A percentile compares a stretch with the other conserved stretches of the same genome.
phyloP scores from a whole-genome alignment of 1,284 basidiomycete genomes.

The Trametes sp. region DNA sequence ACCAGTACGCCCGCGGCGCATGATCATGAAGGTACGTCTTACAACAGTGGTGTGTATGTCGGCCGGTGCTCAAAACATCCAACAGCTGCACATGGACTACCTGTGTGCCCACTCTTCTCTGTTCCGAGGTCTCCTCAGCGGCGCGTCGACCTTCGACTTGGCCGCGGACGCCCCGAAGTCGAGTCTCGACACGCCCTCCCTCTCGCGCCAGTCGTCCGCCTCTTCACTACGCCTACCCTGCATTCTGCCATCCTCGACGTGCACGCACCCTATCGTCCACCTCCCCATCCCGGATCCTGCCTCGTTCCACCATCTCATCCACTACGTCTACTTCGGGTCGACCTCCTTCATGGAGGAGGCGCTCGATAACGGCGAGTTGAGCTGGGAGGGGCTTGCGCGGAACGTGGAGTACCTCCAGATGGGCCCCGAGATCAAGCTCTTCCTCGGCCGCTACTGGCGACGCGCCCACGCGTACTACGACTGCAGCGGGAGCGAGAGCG shows the following conservation, averaged over 20 bases:
- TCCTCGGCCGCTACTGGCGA: slow-evolving; percentile 64
- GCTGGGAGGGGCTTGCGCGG: slow-evolving; percentile 81
- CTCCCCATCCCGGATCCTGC: slow-evolving; percentile 81
- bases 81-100: slow-evolving; percentile 75
- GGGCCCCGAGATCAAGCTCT: slow-evolving; percentile 69
- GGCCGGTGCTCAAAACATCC: slow-evolving; percentile 15
- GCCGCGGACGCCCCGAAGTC: slow-evolving; percentile 45
- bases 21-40: slow-evolving; percentile 65
- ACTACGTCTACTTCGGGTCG: slow-evolving; percentile 82
- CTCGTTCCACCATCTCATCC: slow-evolving; percentile 74
- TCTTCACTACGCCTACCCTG: slow-evolving; percentile 65
- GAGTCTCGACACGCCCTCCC: slow-evolving; percentile 32
- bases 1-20: slow-evolving; percentile 41
- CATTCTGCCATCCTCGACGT: slow-evolving; percentile 61
- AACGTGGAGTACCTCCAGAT: slow-evolving; percentile 84
- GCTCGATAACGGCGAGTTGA: slow-evolving; percentile 63
- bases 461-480: slow-evolving; percentile 54
- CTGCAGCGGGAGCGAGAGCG: slow-evolving; percentile 35
- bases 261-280: slow-evolving; percentile 69
- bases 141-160: slow-evolving; percentile 66
- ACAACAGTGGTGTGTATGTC: background rate
- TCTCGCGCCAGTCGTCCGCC: slow-evolving; percentile 40
- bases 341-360: slow-evolving; percentile 65
- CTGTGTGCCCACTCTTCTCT: slow-evolving; percentile 77
- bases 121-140: slow-evolving; percentile 71